These are phyloP conservation scores for Bretschneidera sinensis DNA, from an alignment of 345 rosid genomes.

Conservation along the genomic window DNA sequence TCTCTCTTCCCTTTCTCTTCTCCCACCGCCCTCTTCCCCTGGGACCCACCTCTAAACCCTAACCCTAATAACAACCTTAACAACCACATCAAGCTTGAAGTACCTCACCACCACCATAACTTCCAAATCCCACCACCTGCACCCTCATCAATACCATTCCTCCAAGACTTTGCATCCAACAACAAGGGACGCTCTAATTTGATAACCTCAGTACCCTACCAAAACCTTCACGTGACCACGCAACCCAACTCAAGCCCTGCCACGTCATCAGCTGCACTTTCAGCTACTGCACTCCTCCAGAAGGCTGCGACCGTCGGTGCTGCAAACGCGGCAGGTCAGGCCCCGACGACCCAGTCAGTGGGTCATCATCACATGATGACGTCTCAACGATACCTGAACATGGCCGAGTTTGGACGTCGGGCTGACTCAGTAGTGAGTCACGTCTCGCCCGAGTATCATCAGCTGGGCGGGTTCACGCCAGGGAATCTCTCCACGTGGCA, in stretches of 20 bases:
- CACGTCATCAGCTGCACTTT: conserved; percentile 37
- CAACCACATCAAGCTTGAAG: conserved; percentile 40
- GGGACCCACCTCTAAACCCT: conserved; percentile 41
- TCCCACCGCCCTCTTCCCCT: conserved; percentile 22
- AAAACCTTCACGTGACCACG: conserved; percentile 21
- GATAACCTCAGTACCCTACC: conserved; percentile 32
- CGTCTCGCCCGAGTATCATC: conserved; percentile 27
- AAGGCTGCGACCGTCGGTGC: conserved; percentile 64
- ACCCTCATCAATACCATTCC: conserved; percentile 16
- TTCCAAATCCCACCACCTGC: conserved; percentile 8
- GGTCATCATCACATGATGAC: conserved; percentile 30
- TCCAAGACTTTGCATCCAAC: conserved; percentile 21
- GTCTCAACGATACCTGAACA: not conserved
- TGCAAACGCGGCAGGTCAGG: conserved; percentile 18
- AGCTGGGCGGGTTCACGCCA: conserved; percentile 28
- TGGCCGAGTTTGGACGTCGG: conserved; percentile 16
- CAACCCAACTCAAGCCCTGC: conserved; percentile 20
- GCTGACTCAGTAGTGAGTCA: conserved; percentile 18
- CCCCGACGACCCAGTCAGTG: conserved; percentile 19
- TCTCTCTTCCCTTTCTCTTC: conserved; percentile 12
- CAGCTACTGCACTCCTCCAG: conserved; percentile 94
- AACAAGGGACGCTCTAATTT: conserved; percentile 4
- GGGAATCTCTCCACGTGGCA: conserved; percentile 53
- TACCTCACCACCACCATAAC: too few relatives aligned
- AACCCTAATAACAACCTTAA: conserved; percentile 22